These are phyloP conservation scores for Haberlea rhodopensis DNA, from an alignment of 257 asterid species.

Conservation along the genomic window DNA sequence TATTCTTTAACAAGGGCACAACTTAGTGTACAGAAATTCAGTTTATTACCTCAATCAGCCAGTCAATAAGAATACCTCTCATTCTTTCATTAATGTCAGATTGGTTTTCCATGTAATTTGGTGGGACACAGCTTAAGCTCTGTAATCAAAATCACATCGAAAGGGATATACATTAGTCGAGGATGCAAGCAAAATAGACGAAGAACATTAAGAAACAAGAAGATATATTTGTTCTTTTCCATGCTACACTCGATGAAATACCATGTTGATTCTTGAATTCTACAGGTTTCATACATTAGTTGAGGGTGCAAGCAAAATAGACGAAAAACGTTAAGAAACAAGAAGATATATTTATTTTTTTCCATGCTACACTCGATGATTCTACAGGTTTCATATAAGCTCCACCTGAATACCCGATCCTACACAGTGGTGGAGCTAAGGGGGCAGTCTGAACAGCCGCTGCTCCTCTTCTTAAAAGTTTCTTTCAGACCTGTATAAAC, in stretches of 20 bases:
- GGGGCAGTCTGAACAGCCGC: too few relatives aligned
- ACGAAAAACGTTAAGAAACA: neutral
- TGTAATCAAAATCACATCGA: slow-evolving; percentile 30
- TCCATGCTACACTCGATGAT: neutral
- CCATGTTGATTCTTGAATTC: too few relatives aligned
- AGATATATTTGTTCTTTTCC: too few relatives aligned
- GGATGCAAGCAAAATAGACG: too few relatives aligned
- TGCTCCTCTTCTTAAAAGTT: too few relatives aligned
- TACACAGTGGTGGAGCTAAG: too few relatives aligned
- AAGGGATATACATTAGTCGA: too few relatives aligned
- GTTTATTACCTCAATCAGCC: slow-evolving; percentile 83
- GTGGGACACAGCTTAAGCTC: slow-evolving; percentile 56
- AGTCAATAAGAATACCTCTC: slow-evolving; percentile 87
- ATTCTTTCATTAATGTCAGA: slow-evolving; percentile 77
- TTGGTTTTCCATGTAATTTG: slow-evolving; percentile 66
- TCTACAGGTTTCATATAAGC: neutral
- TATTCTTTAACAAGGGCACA: neutral
- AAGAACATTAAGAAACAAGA: too few relatives aligned
- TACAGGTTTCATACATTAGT: too few relatives aligned
- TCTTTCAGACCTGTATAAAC: too few relatives aligned
- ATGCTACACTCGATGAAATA: too few relatives aligned
- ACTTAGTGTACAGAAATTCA: neutral
- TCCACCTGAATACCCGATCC: too few relatives aligned
- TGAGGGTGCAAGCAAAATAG: neutral
- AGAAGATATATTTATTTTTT: neutral